Evolutionary conservation across 2,329 filamentous ascomycete species (phyloP).

Genomic region (Aspergillus versicolor): DNA sequence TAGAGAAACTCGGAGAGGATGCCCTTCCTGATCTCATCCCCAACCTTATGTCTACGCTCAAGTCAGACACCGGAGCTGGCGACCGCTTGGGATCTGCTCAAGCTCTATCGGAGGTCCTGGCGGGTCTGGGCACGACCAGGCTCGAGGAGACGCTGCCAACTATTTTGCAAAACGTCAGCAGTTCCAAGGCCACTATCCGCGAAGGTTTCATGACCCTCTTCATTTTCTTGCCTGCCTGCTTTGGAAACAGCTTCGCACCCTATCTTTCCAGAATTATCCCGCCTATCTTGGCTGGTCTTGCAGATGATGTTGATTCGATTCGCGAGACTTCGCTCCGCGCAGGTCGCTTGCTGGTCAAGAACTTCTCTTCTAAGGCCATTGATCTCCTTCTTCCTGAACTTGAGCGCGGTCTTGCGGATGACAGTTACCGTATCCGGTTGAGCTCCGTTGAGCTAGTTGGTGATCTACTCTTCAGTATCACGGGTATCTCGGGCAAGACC

Average conservation of each 20-base stretch:
- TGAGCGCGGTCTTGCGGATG: conserved; percentile 93
- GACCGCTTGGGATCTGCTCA: conserved; percentile 95
- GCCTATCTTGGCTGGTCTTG: conserved; percentile 87
- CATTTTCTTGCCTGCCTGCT: conserved; percentile 98
- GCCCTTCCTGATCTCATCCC: conserved; percentile 95
- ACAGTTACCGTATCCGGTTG: conserved; percentile 95
- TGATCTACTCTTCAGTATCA: conserved; percentile 95
- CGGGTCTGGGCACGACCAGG: conserved; percentile 85
- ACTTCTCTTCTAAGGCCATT: conserved; percentile 92
- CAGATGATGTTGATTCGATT: conserved; percentile 94
- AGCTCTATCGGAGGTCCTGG: conserved; percentile 92
- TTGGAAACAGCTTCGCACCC: conserved; percentile 96
- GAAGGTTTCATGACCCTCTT: conserved; percentile 99
- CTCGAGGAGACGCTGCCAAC: conserved; percentile 95
- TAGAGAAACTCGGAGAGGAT: conserved; percentile 97
- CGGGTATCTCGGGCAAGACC: conserved; percentile 79
- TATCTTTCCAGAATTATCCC: conserved; percentile 96
- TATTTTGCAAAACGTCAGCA: conserved; percentile 93
- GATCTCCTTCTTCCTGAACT: conserved; percentile 92
- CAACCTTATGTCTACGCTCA: conserved; percentile 94
- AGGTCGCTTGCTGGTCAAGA: conserved; percentile 93
- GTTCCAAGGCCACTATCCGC: conserved; percentile 82
- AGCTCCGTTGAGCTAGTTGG: conserved; percentile 97
- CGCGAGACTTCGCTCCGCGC: conserved; percentile 94
- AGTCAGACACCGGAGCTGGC: conserved; percentile 93